Evolutionary conservation across 75 land plant genomes (phyloP), one percentile per base, ranked within the genome.

Genomic region (Pinus albicaulis): DNA sequence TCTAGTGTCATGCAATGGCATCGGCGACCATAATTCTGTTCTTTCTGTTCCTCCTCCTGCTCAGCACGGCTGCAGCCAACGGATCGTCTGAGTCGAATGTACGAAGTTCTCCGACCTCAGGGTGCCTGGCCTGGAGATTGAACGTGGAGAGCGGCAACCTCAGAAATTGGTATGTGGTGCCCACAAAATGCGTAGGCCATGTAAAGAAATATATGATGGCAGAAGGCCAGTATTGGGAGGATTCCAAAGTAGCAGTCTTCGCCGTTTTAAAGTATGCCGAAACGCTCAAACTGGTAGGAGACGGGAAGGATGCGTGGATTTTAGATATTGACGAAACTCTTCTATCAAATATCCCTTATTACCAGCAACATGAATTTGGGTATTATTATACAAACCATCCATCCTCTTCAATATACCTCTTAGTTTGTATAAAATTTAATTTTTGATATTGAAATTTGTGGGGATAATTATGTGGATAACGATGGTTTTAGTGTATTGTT

Each of bases 241-340:
- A 92, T 61, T 74, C 81, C 25, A 86, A 81, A 19, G 77, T 63
- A 31, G 91, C 82, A n/a, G 82, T 86, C 16, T 59, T 59, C 7
- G 87, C 86, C 73, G 86, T 88, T 20, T 68, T 31, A 20, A 38
- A 68, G 55, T 92, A 81, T 61, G 84, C 89, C 2, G 56, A 72
- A 60, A 66, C 31, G 24, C 57, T 85, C 13, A 52, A 44, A 4
- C 76, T 84, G 76, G 63, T 0, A 25, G 86, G 71, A 0, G 94
- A 92, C 80, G 95, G 90, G 5, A 83, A 65, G 77, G 88, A 92
- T 34, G 81, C 74, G 12, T 89, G 95, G 91, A 78, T 93, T 4
- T 90, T 93, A 55, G 96, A 93, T 65, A 76, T 92, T 7, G 94
- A 93, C 74, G 96, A 93, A 75, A 93, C 94, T 0, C 38, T 77